Percentiles rank a stretch among this genome's conserved stretches.
These are phyloP conservation scores for Pseudozyma pruni DNA, from an alignment of 1,284 basidiomycete species.

Conservation along the genomic window DNA sequence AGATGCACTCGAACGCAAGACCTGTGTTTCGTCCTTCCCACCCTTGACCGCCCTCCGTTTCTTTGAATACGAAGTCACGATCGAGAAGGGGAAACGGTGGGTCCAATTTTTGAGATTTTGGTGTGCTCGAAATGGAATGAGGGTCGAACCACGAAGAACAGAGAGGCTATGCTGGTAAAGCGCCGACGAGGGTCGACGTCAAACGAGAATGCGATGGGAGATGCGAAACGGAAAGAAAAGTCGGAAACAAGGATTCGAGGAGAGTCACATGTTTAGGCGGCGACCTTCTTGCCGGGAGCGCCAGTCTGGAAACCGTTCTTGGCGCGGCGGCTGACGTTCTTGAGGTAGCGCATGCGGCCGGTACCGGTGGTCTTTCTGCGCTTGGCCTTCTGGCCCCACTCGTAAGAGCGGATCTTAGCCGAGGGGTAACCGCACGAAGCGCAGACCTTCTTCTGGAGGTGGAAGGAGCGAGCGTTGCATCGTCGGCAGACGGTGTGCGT, in stretches of 20 bases:
- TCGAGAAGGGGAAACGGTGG: slow-evolving; percentile 14
- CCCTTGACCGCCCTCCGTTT: slow-evolving; percentile 19
- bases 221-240: slow-evolving; percentile 13
- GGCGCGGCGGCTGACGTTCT: slow-evolving; percentile 70
- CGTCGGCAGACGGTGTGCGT: slow-evolving; percentile 86
- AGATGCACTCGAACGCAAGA: slow-evolving; percentile 24
- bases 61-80: slow-evolving; percentile 1
- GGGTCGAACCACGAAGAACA: slow-evolving; percentile 3
- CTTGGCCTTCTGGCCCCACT: slow-evolving; percentile 99
- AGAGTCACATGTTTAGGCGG: slow-evolving; percentile 50
- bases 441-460: slow-evolving; percentile 97
- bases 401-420: slow-evolving; percentile 93
- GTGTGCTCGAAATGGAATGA: background rate
- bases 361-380: slow-evolving; percentile 98
- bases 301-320: slow-evolving; percentile 87
- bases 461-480: slow-evolving; percentile 91
- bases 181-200: slow-evolving; percentile 14
- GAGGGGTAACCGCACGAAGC: slow-evolving; percentile 95
- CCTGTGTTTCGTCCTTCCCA: slow-evolving; percentile 21
- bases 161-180: slow-evolving; percentile 24
- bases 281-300: slow-evolving; percentile 61
- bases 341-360: slow-evolving; percentile 94
- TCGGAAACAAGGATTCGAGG: slow-evolving; percentile 4
- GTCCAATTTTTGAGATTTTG: slow-evolving; percentile 13
- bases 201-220: slow-evolving; percentile 23